Base-by-base conservation (phyloP, 306 rosid species). In the Cicer cuneatum region DNA sequence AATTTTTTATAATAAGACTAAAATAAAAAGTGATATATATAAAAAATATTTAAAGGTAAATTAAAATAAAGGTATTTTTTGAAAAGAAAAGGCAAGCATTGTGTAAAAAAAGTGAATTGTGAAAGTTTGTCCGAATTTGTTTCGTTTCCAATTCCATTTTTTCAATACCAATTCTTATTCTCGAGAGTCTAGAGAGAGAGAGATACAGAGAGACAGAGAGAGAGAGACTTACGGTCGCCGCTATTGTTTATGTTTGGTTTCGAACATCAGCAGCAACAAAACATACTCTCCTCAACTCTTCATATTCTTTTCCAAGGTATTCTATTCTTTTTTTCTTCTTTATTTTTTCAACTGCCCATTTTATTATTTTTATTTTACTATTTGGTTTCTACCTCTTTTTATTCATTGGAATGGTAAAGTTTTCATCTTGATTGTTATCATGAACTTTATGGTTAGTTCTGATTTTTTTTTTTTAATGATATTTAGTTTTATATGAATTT, bases 61-160 rank as follows among this genome's bases (percentile, higher is more conserved):
- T 24, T 2, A 2, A 24, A 24, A 24, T 0, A 24, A 24, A 2
- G 33, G 33, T 24, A 24, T 24, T 2, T 24, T 24, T 24, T 24
- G 4, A 24, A 24, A 24, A 24, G 33, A 24, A 24, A 24, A 24
- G 33, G 33, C 4, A 24, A 24, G 33, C 33, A 24, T 24, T 24
- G 33, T 24, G 3, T 9, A 16, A 9, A 18, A 53, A 18, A 13
- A 7, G 13, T 53, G 60, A 53, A 56, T 10, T 56, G 7, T 19
- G n/a, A 11, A 9, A 11, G 61, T 9, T 19, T 19, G 37, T 56
- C 1, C 18, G 35, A 56, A 59, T 59, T 59, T 59, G 65, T 59
- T 59, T 58, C 65, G 65, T 59, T 59, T 59, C 65, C 65, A 59
- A 59, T 59, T 59, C 65, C 65, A 59, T 29, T 29, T 29, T 29